Conservation (phyloP, 2,329 filamentous ascomycete genomes). For the Didymella pomorum region DNA sequence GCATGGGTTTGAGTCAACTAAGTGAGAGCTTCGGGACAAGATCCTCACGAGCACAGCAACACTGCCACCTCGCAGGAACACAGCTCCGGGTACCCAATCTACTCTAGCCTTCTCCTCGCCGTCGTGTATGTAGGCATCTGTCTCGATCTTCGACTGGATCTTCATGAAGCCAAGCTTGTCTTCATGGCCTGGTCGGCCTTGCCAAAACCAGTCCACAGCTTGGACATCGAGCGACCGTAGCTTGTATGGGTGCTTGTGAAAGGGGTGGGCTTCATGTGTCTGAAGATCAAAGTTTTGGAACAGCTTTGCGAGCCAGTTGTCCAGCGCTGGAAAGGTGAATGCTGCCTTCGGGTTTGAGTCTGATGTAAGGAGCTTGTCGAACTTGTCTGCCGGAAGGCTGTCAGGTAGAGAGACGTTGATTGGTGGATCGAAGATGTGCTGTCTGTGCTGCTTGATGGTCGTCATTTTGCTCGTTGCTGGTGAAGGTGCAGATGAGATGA, state of each 20-base stretch:
- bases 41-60: conserved; percentile 63
- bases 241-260: conserved; percentile 60
- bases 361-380: conserved; percentile 17
- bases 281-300: conserved; percentile 60
- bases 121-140: conserved; percentile 51
- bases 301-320: conserved; percentile 62
- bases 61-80: conserved; percentile 66
- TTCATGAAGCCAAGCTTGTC: conserved; percentile 64
- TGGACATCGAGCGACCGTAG: conserved; percentile 63
- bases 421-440: conserved; percentile 33
- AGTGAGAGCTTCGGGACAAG: background rate
- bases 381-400: conserved; percentile 52
- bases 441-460: conserved; percentile 10
- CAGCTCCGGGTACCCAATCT: conserved; percentile 62
- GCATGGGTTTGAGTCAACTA: background rate
- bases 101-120: conserved; percentile 14
- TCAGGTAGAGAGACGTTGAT: conserved; percentile 55
- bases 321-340: conserved; percentile 61
- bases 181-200: conserved; percentile 27
- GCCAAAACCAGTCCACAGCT: conserved; percentile 61
- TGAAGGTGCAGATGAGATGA: background rate
- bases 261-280: conserved; percentile 56
- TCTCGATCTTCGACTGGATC: conserved; percentile 62
- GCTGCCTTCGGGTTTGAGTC: conserved; percentile 16
- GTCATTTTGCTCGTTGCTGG: background rate